phyloP scores from a whole-genome alignment of 805 yeast genomes.

The Henningerozyma blattae region DNA sequence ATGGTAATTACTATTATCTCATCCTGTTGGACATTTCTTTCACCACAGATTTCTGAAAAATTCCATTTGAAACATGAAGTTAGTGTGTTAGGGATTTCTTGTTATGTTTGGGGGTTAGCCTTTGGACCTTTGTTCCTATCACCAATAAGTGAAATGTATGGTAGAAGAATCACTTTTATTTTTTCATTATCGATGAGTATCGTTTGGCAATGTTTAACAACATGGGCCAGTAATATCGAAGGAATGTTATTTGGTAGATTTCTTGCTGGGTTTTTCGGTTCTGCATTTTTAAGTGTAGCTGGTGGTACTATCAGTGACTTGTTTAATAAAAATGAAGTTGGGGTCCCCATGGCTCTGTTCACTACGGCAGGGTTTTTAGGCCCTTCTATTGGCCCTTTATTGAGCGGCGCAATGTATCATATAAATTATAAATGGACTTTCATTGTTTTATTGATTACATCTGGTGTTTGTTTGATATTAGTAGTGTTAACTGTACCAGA shows the following conservation, averaged over 20 bases:
- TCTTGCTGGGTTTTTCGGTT: slow-evolving; percentile 60
- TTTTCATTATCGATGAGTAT: slow-evolving; percentile 47
- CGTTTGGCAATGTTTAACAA: slow-evolving; percentile 42
- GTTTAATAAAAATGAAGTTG: slow-evolving; percentile 48
- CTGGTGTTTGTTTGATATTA: slow-evolving; percentile 40
- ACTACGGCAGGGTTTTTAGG: slow-evolving; percentile 57
- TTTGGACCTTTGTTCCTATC: slow-evolving; percentile 53
- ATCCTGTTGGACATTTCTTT: slow-evolving; percentile 54
- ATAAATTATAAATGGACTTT: slow-evolving; percentile 62
- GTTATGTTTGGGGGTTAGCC: slow-evolving; percentile 63
- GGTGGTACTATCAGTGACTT: slow-evolving; percentile 71
- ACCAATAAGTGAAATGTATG: slow-evolving; percentile 57
- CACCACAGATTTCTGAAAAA: slow-evolving; percentile 34
- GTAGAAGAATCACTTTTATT: slow-evolving; percentile 49
- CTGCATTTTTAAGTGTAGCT: slow-evolving; percentile 63
- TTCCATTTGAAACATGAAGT: slow-evolving; percentile 47
- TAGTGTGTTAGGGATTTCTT: slow-evolving; percentile 43
- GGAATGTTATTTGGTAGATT: slow-evolving; percentile 56
- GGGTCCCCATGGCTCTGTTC: slow-evolving; percentile 56
- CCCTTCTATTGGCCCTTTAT: slow-evolving; percentile 57
- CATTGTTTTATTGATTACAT: slow-evolving; percentile 47
- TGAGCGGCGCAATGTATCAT: slow-evolving; percentile 42
- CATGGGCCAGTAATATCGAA: slow-evolving; percentile 47
- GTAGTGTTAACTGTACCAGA: slow-evolving; percentile 43
- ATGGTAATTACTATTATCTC: slow-evolving; percentile 58